Conservation (phyloP, 768 basidiomycete genomes). For the Mycena venus region DNA sequence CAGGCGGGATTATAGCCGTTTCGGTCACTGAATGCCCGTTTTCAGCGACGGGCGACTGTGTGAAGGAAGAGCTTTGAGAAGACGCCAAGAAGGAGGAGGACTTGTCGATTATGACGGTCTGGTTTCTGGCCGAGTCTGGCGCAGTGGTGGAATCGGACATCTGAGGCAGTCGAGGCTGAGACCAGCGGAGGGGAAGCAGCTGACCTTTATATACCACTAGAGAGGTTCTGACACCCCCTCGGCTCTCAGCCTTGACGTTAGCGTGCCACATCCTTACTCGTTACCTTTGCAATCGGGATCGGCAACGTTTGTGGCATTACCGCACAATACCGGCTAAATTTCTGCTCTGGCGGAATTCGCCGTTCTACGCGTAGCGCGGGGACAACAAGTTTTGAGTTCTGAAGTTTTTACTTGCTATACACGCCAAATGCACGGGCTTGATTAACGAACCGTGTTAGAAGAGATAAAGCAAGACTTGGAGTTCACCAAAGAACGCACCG, state of each 20-base stretch:
- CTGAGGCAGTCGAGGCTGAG: background rate
- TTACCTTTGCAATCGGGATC: background rate
- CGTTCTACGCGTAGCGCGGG: too few species aligned
- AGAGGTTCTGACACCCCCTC: background rate
- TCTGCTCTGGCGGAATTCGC: too few species aligned
- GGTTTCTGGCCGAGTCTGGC: background rate
- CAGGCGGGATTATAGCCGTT: constrained; percentile 37
- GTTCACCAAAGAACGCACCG: too few species aligned
- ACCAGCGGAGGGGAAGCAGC: background rate
- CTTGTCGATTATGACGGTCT: background rate
- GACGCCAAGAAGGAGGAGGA: background rate
- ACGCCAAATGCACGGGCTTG: too few species aligned
- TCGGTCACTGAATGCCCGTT: background rate
- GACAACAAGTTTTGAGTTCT: too few species aligned
- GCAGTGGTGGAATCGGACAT: background rate
- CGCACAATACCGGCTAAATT: too few species aligned
- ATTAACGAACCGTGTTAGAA: too few species aligned
- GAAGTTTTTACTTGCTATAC: too few species aligned
- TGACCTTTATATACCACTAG: background rate
- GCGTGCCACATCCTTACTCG: background rate
- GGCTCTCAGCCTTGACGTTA: background rate
- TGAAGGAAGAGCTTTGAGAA: background rate
- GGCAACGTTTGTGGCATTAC: too few species aligned
- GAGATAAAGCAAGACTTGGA: too few species aligned
- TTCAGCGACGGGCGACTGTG: background rate